Conservation (phyloP, 306 rosid genomes). For the Castanea mollissima region DNA sequence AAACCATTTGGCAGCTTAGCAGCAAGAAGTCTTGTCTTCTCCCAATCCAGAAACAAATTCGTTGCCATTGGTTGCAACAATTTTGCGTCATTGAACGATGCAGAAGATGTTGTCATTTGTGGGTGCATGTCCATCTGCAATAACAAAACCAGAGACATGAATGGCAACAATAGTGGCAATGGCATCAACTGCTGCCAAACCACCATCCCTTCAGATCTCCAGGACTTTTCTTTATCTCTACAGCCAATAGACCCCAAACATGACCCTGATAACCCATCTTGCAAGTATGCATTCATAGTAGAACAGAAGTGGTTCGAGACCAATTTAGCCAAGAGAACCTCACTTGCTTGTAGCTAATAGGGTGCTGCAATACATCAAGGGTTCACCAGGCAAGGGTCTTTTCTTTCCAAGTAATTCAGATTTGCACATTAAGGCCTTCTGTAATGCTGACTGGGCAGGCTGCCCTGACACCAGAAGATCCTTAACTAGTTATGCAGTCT, state of each 20-base stretch:
- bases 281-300: neutral
- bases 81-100: neutral
- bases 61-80: neutral
- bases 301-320: neutral
- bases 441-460: no score
- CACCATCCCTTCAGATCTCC: neutral
- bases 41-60: neutral
- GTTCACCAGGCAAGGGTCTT: no score
- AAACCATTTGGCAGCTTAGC: accelerated
- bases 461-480: no score
- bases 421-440: no score
- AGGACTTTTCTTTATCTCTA: accelerated
- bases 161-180: neutral
- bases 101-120: neutral
- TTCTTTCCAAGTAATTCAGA: no score
- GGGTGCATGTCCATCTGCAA: neutral
- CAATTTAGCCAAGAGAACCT: no score
- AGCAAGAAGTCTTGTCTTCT: neutral
- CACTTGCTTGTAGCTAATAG: no score
- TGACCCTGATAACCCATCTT: accelerated
- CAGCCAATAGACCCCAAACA: accelerated
- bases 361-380: no score
- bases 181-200: no score
- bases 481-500: no score
- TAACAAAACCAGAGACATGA: accelerated